phyloP scores from a whole-genome alignment of 257 asterid species.

The Nicotiana attenuata region DNA sequence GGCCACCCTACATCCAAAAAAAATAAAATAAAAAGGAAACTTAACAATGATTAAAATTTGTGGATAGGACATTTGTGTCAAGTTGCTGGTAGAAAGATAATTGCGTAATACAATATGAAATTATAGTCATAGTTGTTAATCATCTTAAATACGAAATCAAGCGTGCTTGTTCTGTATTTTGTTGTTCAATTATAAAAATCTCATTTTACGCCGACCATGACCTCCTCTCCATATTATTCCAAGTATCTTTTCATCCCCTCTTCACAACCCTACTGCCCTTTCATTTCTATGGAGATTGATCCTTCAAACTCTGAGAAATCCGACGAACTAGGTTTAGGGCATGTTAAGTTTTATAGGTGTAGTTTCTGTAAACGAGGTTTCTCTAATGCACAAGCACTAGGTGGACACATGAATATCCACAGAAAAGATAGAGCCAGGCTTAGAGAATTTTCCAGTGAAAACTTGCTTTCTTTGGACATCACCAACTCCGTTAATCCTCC shows the following conservation, averaged over 20 bases:
- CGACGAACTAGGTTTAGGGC: conserved; percentile 12
- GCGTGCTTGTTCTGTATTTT: conserved; percentile 39
- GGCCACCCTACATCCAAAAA: neutral
- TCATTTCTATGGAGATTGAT: conserved; percentile 28
- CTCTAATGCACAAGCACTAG: conserved; percentile 71
- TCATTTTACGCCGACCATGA: conserved; percentile 34
- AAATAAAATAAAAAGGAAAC: neutral
- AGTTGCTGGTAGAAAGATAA: conserved; percentile 12
- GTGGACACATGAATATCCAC: conserved; percentile 83
- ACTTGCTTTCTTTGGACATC: conserved; percentile 8
- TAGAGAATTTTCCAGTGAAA: conserved; percentile 32
- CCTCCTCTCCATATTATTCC: conserved; percentile 18
- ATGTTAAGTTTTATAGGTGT: conserved; percentile 40
- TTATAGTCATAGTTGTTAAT: conserved; percentile 7
- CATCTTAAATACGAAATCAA: conserved; percentile 16
- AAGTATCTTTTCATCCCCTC: neutral
- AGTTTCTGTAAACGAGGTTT: conserved; percentile 62
- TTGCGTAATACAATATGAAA: neutral
- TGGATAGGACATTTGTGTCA: conserved; percentile 8
- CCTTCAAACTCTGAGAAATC: conserved; percentile 17
- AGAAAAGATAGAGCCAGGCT: conserved; percentile 68
- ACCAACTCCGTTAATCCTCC: conserved; percentile 2
- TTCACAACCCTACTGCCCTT: neutral
- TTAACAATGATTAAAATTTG: neutral
- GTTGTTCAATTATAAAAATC: conserved; percentile 12